Evolutionary conservation across 2,329 filamentous ascomycete species (phyloP), one percentile per base, ranked within the genome.

Genomic region (Pyrenochaeta sp.): DNA sequence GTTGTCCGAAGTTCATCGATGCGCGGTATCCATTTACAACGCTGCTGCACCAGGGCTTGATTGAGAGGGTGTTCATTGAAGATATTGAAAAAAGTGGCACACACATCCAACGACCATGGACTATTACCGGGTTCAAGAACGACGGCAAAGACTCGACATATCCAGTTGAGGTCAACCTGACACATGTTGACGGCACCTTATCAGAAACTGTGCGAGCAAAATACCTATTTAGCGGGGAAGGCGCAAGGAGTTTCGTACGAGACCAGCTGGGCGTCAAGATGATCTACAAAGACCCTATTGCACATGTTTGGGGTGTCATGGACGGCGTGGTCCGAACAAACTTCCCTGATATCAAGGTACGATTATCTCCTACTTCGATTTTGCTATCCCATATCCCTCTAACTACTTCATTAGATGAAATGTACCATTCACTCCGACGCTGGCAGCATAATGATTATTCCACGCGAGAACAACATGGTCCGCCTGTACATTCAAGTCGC

Each of bases 1-100:
- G 90, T 73, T 97, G 93, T 78, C 93, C 93, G 0, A 88, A 86
- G 65, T 97, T 96, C 77, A 87, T 89, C 59, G 87, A 89, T 67
- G 86, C 86, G 30, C 78, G 86, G 66, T 88, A 88, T 66, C 86
- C 86, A 0, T 88, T 87, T 74, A 88, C 86, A 30, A 87, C 86
- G 30, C 79, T 88, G 4, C 77, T 88, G 6, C 86, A 88, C 68
- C 86, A 88, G 70, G 86, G 86, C 15, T 74, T 88, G 71, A 88
- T 88, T 49, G 86, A 88, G 78, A 78, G 84, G 32, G 85, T 87
- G 2, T 87, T 88, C 68, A 83, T 88, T 49, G 82, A 84, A 36
- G 87, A 89, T 64, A 83, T 89, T 32, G 79, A 85, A 62, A 86
- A 87, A 79, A 80, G 86, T 54, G 84, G 85, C 9, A 83, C 79